Evolutionary conservation across 2,329 filamentous ascomycete species (phyloP), one percentile per base, ranked within the genome.

Genomic region (Xylaria polymorpha): DNA sequence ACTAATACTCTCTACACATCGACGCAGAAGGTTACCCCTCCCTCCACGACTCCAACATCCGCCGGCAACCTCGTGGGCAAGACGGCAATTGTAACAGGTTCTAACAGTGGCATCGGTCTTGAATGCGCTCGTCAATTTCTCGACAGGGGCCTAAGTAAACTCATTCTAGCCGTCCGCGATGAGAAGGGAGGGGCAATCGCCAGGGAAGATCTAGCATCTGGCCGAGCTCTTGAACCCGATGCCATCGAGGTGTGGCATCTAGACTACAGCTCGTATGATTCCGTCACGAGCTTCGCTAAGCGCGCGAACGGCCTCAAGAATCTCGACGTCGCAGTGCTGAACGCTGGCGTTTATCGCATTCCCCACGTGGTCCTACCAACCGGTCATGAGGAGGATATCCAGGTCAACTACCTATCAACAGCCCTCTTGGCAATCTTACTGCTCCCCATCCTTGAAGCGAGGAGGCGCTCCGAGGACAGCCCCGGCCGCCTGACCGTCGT

Each of bases 341-440:
- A 77, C 60, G 76, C 77, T 1, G 77, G 81, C 0, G 15, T 75
- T 25, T 62, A 50, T 9, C 68, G 64, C 69, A 83, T 37, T 72
- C 48, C 29, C 1, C 51, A 44, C n/a, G 51, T 39, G 1, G 37
- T 64, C 15, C 22, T 67, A 1, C 25, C 60, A 14, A 70, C 68
- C 4, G 64, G 64, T 3, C 76, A 80, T 0, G 86, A 88, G 71
- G 77, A 77, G 37, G 82, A 79, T 3, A 74, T 88, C 50, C 85
- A 85, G 0, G 81, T 84, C 51, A 88, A 88, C 68, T 85, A 86
- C n/a, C 79, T 88, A 65, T 83, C 80, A 22, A 87, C 84, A 0
- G 80, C 84, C 8, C 75, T 88, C 0, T 77, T 88, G 0, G 80
- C 80, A 0, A 73, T 86, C 0, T 76, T 86, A 0, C 65, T 87